phyloP scores from a whole-genome alignment of 331 rosid genomes.

The Dryas integrifolia region DNA sequence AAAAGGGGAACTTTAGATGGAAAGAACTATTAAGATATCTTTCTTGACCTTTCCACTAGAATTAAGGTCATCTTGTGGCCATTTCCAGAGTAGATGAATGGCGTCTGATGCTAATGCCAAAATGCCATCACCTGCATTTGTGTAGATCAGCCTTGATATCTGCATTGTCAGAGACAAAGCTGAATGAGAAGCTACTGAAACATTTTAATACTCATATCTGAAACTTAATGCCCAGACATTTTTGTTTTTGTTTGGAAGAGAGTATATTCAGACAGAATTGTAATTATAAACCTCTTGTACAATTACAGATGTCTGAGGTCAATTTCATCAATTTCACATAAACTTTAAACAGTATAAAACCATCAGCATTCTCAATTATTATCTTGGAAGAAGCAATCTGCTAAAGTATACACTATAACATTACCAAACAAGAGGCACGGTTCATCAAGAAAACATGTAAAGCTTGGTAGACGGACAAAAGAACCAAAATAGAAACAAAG shows the following conservation, averaged over 20 bases:
- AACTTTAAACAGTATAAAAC: neutral
- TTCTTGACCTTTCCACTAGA: slow-evolving; percentile 30
- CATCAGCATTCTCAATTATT: too few species aligned
- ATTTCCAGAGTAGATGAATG: slow-evolving; percentile 42
- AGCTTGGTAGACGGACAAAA: neutral
- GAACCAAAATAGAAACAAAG: neutral
- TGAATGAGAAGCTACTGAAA: slow-evolving; percentile 3
- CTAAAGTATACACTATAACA: neutral
- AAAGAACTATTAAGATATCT: neutral
- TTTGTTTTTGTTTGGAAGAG: too few species aligned
- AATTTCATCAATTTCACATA: neutral
- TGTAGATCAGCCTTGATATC: slow-evolving; percentile 39
- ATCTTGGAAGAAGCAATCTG: neutral
- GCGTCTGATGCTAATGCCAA: slow-evolving; percentile 43
- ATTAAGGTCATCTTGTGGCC: slow-evolving; percentile 30
- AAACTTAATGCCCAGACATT: neutral
- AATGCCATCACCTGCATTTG: slow-evolving; percentile 34
- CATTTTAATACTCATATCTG: neutral
- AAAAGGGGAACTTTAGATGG: neutral
- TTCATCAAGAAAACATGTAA: neutral
- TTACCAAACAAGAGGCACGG: neutral
- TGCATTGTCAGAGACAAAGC: slow-evolving; percentile 27
- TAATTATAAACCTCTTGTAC: too few species aligned
- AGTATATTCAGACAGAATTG: too few species aligned
- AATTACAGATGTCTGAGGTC: too few species aligned